Conservation (phyloP, 192 early-diverging fungal genomes). For the Kickxella alabastrina region DNA sequence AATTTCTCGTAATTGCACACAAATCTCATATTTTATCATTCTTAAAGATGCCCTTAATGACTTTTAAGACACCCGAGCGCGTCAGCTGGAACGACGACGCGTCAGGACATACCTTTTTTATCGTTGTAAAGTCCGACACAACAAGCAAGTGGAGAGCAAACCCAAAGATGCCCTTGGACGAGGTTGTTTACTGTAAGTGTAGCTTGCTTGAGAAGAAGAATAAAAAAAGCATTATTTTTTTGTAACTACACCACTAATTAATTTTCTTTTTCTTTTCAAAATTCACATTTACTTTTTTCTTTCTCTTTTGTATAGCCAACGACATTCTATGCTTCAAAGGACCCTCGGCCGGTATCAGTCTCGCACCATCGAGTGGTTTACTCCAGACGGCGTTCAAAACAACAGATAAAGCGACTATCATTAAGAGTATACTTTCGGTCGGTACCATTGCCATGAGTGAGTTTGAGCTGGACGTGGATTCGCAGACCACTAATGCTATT, state of each 20-base stretch:
- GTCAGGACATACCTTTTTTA: constrained; percentile 34
- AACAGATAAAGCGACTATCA: constrained; percentile 27
- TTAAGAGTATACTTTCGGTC: constrained; percentile 44
- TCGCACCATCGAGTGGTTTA: constrained; percentile 30
- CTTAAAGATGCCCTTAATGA: constrained; percentile 32
- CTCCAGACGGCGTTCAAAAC: constrained; percentile 45
- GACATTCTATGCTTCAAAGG: constrained; percentile 40
- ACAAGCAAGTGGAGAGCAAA: constrained; percentile 43
- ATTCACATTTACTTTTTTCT: background rate
- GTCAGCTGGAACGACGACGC: constrained; percentile 46
- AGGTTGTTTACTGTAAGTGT: constrained; percentile 49
- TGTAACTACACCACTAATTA: background rate
- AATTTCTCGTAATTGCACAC: constrained; percentile 2
- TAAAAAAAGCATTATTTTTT: background rate
- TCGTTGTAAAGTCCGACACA: constrained; percentile 33
- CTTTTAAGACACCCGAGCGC: constrained; percentile 48
- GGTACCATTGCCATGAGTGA: constrained; percentile 20
- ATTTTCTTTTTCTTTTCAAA: background rate
- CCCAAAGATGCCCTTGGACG: constrained; percentile 32
- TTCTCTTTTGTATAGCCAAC: constrained; percentile 16
- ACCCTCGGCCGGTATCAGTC: constrained; percentile 8
- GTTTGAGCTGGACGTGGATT: constrained; percentile 47
- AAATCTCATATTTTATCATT: background rate
- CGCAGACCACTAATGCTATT: constrained; percentile 40
- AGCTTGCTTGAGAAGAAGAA: no score